Evolutionary conservation across 2,329 filamentous ascomycete genomes (phyloP), one percentile per base, ranked within the genome.

Genomic region (Diaporthe humulicola): DNA sequence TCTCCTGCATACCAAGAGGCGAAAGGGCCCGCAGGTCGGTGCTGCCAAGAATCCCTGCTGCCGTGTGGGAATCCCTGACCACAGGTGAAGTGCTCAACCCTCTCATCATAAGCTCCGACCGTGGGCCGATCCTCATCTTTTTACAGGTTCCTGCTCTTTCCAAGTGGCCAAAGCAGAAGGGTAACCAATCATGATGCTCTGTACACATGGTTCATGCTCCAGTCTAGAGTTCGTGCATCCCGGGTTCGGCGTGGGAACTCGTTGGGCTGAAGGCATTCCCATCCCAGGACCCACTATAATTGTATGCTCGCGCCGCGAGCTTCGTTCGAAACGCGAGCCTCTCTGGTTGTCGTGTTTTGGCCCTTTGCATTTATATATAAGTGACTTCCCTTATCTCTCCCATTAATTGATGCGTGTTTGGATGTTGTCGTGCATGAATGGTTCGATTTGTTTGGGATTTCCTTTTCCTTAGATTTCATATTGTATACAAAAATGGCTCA

Each of bases 261-360:
- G 48, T 7, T 54, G 70, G 70, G 70, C 48, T 72, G 70, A 72
- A 72, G 70, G 57, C 42, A 72, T 72, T 72, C 70, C 56, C 70
- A 72, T 45, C 45, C 33, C 70, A 22, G 57, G 57, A 25, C 70
- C 70, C 70, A 64, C 70, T 40, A 33, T 25, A 45, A 56, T 1
- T 17, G 15, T 40, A 50, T 33, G 70, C 70, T 72, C 70, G 70
- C 70, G 70, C 70, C 70, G 70, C 70, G 70, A 72, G 70, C 48
- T 30, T 42, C 12, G n/a, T 2, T 64, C 25, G 70, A 72, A 72
- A 58, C 70, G 70, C 70, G 70, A 72, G 70, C 33, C 45, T 25
- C 48, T 36, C 38, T 69, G 64, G n/a, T 54, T 9, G 33, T n/a
- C 45, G 36, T 42, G 15, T 25, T 40, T 64, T 42, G 56, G 14